Evolutionary conservation across 805 yeast species (phyloP).

Genomic region (Lachancea dasiensis): DNA sequence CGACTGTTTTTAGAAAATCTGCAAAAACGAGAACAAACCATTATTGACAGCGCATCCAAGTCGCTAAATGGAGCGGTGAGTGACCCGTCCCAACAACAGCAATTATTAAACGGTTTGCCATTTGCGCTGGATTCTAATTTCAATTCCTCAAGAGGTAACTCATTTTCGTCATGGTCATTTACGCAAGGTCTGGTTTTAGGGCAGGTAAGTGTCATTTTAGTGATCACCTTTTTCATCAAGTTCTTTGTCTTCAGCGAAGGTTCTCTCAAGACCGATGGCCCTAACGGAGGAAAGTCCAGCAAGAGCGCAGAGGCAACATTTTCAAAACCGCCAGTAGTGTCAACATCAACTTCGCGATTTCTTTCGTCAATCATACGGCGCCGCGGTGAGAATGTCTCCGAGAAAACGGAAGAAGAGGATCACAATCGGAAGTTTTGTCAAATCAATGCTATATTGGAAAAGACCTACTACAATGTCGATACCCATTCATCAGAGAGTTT

Average conservation of each 20-base stretch:
- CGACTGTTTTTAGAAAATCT: constrained; percentile 24
- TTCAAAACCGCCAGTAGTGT: constrained; percentile 13
- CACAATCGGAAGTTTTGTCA: constrained; percentile 18
- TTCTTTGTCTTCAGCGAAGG: constrained; percentile 70
- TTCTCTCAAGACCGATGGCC: constrained; percentile 32
- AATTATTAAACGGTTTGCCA: constrained; percentile 1
- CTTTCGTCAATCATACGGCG: constrained; percentile 27
- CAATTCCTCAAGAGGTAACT: constrained; percentile 1
- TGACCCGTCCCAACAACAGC: constrained; percentile 6
- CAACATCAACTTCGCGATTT: constrained; percentile 10
- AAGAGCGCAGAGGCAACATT: constrained; percentile 14
- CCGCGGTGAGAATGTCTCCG: constrained; percentile 25
- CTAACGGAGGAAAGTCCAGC: constrained; percentile 31
- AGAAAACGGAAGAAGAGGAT: constrained; percentile 21
- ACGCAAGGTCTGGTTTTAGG: constrained; percentile 72
- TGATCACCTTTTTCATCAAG: constrained; percentile 58
- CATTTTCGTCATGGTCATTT: constrained; percentile 51
- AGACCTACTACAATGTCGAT: constrained; percentile 86
- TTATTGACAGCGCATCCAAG: constrained; percentile 10
- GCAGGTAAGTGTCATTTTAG: constrained; percentile 62
- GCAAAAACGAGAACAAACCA: constrained; percentile 14
- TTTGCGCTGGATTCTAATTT: background rate
- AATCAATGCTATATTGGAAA: constrained; percentile 61
- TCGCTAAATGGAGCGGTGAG: constrained; percentile 7
- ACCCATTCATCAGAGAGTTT: constrained; percentile 84